These are phyloP conservation scores for Mallotus nudiflorus DNA, from an alignment of 345 rosid species.

Conservation along the genomic window DNA sequence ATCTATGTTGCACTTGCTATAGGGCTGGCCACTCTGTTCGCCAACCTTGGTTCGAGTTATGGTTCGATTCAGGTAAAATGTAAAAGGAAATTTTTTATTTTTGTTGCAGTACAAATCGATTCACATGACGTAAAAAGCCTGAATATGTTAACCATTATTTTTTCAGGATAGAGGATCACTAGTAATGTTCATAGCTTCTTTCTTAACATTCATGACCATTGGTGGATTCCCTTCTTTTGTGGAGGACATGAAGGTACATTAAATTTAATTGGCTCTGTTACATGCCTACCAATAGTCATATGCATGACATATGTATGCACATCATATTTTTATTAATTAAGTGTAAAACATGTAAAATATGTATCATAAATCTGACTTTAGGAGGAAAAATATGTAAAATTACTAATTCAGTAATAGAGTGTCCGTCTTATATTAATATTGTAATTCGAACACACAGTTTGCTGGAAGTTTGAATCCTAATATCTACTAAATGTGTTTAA, in stretches of 20 bases:
- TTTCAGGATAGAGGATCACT: conserved; percentile 49
- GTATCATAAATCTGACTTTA: too few species aligned
- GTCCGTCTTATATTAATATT: too few species aligned
- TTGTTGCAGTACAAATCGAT: neutral
- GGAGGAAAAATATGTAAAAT: too few species aligned
- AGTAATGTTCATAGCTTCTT: conserved; percentile 46
- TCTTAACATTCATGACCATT: conserved; percentile 54
- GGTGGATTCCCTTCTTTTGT: conserved; percentile 60
- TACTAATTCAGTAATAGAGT: too few species aligned
- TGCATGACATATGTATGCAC: too few species aligned
- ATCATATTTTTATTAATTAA: too few species aligned
- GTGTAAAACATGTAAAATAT: too few species aligned
- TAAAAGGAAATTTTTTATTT: neutral
- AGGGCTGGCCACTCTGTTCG: conserved; percentile 15
- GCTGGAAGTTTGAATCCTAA: too few species aligned
- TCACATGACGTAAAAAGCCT: neutral
- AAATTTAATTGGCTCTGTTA: too few species aligned
- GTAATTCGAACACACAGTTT: too few species aligned
- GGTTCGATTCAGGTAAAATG: conserved; percentile 30
- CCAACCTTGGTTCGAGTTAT: neutral
- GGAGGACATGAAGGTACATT: conserved; percentile 43
- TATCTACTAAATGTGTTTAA: too few species aligned
- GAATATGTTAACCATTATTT: neutral
- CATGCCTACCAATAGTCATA: too few species aligned
- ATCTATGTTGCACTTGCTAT: conserved; percentile 39